phyloP scores from a whole-genome alignment of 805 yeast genomes.

The Starmerella apis region DNA sequence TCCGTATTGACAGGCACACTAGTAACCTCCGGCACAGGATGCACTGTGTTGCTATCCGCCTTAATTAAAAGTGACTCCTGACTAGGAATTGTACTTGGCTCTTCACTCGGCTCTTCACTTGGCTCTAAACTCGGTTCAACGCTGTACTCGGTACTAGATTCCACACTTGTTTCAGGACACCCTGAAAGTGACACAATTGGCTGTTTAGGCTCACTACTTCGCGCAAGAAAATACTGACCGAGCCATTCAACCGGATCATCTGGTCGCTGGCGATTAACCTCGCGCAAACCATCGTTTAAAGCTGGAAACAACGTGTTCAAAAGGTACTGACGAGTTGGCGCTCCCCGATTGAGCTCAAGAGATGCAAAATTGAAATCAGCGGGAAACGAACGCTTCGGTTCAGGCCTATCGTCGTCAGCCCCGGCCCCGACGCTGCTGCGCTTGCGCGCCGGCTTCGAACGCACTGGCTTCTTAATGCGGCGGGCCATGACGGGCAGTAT shows the following conservation, averaged over 20 bases:
- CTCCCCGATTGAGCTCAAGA: constrained; percentile 42
- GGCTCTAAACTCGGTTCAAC: neutral
- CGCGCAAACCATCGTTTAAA: constrained; percentile 52
- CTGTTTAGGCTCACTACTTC: constrained; percentile 1
- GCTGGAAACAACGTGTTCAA: constrained; percentile 55
- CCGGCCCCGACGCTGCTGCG: constrained; percentile 1
- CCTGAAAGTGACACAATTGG: neutral
- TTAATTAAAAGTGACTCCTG: too few species aligned
- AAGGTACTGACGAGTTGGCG: constrained; percentile 58
- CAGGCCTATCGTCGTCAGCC: neutral
- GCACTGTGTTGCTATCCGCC: neutral
- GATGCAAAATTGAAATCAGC: neutral
- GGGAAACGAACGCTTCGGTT: constrained; percentile 3
- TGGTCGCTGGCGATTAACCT: constrained; percentile 37
- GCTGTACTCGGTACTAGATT: neutral
- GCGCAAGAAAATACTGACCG: constrained; percentile 21
- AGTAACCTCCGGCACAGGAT: too few species aligned
- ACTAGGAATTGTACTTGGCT: neutral
- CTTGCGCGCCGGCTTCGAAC: neutral
- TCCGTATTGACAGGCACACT: too few species aligned
- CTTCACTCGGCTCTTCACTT: neutral
- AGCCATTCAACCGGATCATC: constrained; percentile 24
- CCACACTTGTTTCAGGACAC: neutral
- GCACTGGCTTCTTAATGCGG: constrained; percentile 3
- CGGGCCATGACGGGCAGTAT: constrained; percentile 3